Evolutionary conservation across 257 asterid genomes (phyloP).

Genomic region (Ehretia macrophylla): DNA sequence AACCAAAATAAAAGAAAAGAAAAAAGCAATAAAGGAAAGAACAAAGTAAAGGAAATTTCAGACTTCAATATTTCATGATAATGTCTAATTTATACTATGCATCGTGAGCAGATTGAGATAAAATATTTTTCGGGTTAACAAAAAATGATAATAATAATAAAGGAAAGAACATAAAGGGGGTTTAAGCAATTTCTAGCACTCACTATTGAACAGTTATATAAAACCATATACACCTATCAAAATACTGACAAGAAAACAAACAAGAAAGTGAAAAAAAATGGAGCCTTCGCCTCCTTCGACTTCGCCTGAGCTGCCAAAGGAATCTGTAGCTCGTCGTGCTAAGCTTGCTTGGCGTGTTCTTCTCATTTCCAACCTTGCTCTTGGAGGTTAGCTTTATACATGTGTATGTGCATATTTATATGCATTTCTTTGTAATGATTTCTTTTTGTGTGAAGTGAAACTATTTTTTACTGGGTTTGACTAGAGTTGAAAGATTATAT

Average conservation of each 20-base stretch:
- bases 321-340: slow-evolving; percentile 22
- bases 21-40: no score
- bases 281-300: slow-evolving; percentile 6
- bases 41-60: no score
- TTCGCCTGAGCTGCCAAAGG: background rate
- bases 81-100: no score
- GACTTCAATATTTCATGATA: no score
- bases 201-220: background rate
- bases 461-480: background rate
- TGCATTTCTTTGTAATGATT: background rate
- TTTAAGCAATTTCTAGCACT: background rate
- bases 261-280: background rate
- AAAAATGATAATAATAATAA: no score
- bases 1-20: no score
- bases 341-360: slow-evolving; percentile 59
- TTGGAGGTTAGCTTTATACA: slow-evolving; percentile 41
- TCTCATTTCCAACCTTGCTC: slow-evolving; percentile 57
- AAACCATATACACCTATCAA: no score
- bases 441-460: background rate
- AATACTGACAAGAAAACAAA: no score
- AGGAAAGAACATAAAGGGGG: background rate
- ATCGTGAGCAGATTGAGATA: no score
- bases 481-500: background rate
- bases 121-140: no score
- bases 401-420: no score